phyloP scores from a whole-genome alignment of 257 asterid genomes.

The Coffea eugenioides region DNA sequence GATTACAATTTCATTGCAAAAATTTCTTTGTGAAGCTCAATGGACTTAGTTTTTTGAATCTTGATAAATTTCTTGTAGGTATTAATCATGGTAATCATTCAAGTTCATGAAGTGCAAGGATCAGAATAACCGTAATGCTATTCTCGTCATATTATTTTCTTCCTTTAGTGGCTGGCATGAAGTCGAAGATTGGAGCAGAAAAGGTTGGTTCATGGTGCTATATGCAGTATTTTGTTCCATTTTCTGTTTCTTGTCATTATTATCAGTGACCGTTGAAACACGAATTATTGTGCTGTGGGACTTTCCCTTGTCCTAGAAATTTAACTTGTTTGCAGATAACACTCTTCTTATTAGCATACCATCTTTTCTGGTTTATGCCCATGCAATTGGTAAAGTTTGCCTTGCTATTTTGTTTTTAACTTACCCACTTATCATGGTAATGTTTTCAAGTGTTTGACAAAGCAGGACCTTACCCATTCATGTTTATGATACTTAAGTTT shows the following conservation, averaged over 20 bases:
- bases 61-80: constrained; percentile 59
- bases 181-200: constrained; percentile 73
- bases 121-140: constrained; percentile 67
- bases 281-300: background rate
- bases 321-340: background rate
- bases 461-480: background rate
- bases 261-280: background rate
- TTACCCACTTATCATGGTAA: background rate
- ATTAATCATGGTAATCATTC: constrained; percentile 70
- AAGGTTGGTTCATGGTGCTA: constrained; percentile 45
- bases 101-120: constrained; percentile 99
- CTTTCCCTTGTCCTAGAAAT: background rate
- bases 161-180: constrained; percentile 84
- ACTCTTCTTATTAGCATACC: background rate
- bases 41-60: constrained; percentile 39
- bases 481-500: background rate
- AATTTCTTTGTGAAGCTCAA: background rate
- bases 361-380: background rate
- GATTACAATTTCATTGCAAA: background rate
- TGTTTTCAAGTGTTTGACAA: background rate
- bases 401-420: background rate
- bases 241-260: background rate
- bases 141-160: constrained; percentile 83
- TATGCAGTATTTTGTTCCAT: background rate
- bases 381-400: background rate